A percentile compares a stretch with the other conserved stretches of the same genome.
phyloP scores from a whole-genome alignment of 1,139 yeast genomes.

The Meyerozyma carpophila region DNA sequence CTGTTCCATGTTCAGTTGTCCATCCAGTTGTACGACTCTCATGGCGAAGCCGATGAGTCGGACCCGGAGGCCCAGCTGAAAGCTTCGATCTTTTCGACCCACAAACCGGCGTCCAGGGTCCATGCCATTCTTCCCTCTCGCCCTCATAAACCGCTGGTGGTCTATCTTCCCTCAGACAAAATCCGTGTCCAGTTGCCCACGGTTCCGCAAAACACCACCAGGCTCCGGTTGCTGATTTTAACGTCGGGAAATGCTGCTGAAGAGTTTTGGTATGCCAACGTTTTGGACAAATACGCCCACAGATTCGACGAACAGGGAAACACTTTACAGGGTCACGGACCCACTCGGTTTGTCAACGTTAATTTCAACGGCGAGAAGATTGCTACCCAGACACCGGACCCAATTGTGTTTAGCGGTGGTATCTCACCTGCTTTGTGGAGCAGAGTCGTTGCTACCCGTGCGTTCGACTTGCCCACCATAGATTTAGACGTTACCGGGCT shows the following conservation, averaged over 20 bases:
- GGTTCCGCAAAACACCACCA: constrained; percentile 46
- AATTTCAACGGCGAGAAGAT: constrained; percentile 45
- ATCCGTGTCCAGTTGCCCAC: constrained; percentile 35
- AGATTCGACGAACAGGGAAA: constrained; percentile 17
- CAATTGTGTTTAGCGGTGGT: constrained; percentile 72
- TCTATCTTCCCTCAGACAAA: constrained; percentile 36
- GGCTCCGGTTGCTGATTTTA: constrained; percentile 53
- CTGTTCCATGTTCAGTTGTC: constrained; percentile 49
- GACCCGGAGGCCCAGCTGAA: background rate
- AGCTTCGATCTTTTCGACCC: constrained; percentile 14
- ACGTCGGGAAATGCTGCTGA: constrained; percentile 76
- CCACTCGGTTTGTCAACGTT: constrained; percentile 51
- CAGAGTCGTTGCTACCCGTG: constrained; percentile 66
- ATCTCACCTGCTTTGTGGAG: constrained; percentile 74
- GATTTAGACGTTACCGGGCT: constrained; percentile 64
- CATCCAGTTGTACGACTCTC: constrained; percentile 44
- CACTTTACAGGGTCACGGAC: constrained; percentile 56
- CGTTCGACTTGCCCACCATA: constrained; percentile 66
- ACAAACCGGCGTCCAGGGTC: constrained; percentile 27
- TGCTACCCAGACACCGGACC: constrained; percentile 50
- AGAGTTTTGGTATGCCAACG: constrained; percentile 79
- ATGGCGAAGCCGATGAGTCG: background rate
- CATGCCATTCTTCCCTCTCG: constrained; percentile 18
- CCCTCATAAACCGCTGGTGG: constrained; percentile 28
- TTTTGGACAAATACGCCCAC: constrained; percentile 40